Evolutionary conservation across 2,329 filamentous ascomycete species (phyloP).

Genomic region (Calonectria naviculata): DNA sequence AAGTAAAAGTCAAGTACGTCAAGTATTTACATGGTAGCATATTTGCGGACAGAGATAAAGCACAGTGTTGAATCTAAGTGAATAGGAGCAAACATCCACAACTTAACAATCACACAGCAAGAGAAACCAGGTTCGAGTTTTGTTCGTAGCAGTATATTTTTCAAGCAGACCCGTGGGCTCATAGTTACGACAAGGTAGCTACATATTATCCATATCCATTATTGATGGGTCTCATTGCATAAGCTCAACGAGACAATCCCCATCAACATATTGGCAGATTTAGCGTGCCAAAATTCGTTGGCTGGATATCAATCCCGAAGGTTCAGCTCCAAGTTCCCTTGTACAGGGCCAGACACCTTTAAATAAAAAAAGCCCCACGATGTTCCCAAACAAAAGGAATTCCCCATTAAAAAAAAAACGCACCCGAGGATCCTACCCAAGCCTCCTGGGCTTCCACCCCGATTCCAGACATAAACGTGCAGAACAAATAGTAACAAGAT

Average conservation of each 20-base stretch:
- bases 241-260: constrained; percentile 14
- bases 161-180: constrained; percentile 21
- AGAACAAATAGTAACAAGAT: constrained; percentile 36
- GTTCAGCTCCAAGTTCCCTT: constrained; percentile 15
- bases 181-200: constrained; percentile 22
- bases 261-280: constrained; percentile 7
- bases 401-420: constrained; percentile 36
- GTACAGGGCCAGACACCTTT: constrained; percentile 13
- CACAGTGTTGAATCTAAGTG: too few species aligned
- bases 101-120: not conserved
- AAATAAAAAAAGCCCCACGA: constrained; percentile 15
- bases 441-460: constrained; percentile 48
- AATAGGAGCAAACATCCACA: too few species aligned
- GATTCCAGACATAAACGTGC: constrained; percentile 35
- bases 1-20: too few species aligned
- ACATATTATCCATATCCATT: constrained; percentile 23
- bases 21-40: too few species aligned
- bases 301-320: constrained; percentile 15
- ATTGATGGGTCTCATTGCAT: constrained; percentile 15
- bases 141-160: constrained; percentile 21
- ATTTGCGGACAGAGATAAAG: too few species aligned
- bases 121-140: not conserved
- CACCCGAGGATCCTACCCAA: constrained; percentile 39
- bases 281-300: not conserved
- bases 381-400: constrained; percentile 27